phyloP scores from a whole-genome alignment of 345 rosid species.

The Populus davidiana region DNA sequence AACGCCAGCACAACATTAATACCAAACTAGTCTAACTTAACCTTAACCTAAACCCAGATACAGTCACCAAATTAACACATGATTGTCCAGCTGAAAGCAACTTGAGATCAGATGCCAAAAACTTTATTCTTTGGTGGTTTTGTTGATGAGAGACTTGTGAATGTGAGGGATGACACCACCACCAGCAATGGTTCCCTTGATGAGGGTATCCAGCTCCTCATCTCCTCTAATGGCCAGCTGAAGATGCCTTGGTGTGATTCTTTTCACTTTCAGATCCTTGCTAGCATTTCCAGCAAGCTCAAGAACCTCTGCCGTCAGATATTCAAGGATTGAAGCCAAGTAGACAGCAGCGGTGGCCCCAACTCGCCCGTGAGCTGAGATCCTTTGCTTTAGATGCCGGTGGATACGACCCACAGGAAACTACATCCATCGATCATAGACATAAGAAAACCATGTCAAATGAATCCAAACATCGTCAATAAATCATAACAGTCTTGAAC shows the following conservation, averaged over 20 bases:
- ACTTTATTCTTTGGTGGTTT: slow-evolving; percentile 59
- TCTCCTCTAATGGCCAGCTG: slow-evolving; percentile 63
- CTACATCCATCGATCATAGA: not conserved
- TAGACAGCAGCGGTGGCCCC: slow-evolving; percentile 40
- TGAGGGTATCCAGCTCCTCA: slow-evolving; percentile 53
- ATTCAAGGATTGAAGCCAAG: slow-evolving; percentile 34
- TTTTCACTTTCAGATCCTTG: slow-evolving; percentile 37
- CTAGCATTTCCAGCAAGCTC: slow-evolving; percentile 38
- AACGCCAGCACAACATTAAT: not conserved
- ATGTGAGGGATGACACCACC: slow-evolving; percentile 95
- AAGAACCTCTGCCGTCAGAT: slow-evolving; percentile 34
- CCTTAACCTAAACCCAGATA: not conserved
- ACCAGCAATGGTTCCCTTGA: slow-evolving; percentile 45
- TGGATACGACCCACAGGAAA: slow-evolving; percentile 37
- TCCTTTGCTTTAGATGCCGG: slow-evolving; percentile 32
- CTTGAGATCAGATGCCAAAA: not conserved
- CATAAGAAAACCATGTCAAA: not conserved
- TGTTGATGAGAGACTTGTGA: slow-evolving; percentile 89
- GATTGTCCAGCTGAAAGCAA: not conserved
- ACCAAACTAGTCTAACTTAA: not conserved
- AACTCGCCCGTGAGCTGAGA: slow-evolving; percentile 25
- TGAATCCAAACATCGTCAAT: not conserved
- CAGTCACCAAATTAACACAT: slow-evolving; percentile 5
- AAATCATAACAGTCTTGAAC: not conserved
- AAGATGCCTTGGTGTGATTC: slow-evolving; percentile 52